These are phyloP conservation scores for Rosa persica DNA, from an alignment of 306 rosid genomes.

Conservation along the genomic window DNA sequence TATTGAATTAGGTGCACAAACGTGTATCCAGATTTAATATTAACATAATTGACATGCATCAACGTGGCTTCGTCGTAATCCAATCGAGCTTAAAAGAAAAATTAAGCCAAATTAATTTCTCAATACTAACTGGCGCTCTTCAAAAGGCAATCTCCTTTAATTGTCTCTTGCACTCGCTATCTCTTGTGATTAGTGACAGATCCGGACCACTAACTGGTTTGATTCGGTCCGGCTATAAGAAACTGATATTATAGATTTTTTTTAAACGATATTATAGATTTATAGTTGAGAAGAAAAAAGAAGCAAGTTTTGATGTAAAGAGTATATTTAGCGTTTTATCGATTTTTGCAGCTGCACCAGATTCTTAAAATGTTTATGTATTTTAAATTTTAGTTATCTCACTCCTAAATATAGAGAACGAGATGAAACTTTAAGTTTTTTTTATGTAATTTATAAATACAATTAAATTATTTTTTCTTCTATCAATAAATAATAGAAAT, in stretches of 20 bases:
- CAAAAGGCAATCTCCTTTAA: background rate
- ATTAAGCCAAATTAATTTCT: background rate
- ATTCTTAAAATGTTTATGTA: no score
- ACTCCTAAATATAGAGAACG: no score
- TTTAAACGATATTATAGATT: no score
- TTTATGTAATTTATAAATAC: no score
- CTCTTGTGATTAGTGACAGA: background rate
- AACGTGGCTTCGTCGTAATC: background rate
- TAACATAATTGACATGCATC: background rate
- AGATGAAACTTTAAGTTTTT: no score
- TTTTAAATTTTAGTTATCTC: no score
- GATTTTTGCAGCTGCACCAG: no score
- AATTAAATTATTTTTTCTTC: no score
- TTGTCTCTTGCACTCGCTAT: background rate
- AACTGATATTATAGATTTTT: background rate
- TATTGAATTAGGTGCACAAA: background rate
- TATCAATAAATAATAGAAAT: no score
- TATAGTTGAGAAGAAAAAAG: background rate
- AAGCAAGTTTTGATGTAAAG: background rate
- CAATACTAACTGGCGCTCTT: background rate
- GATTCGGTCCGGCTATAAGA: background rate
- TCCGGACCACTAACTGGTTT: background rate
- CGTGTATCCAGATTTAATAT: background rate
- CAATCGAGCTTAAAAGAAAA: background rate
- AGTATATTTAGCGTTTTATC: no score